These are phyloP conservation scores for Gnetum montanum DNA, from an alignment of 75 land plant species.

Conservation along the genomic window DNA sequence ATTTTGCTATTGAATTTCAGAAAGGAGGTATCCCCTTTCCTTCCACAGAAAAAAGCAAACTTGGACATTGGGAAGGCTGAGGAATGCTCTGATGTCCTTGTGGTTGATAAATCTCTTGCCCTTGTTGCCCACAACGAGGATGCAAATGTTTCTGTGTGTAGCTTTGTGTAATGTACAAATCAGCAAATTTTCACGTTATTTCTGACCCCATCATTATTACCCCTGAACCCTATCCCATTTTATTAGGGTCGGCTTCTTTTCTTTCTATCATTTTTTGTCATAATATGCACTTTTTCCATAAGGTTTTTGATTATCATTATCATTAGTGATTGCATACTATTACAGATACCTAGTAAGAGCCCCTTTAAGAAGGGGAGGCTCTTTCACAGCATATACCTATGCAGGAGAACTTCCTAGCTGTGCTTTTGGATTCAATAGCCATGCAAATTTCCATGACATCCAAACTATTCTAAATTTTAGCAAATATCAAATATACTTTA, in stretches of 20 bases:
- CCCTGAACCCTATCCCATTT: background rate
- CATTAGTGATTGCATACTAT: no score
- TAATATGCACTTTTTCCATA: no score
- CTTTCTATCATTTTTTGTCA: background rate
- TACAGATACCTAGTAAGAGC: conserved; percentile 68
- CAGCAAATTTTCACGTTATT: no score
- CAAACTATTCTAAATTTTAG: no score
- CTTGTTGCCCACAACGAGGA: conserved; percentile 92
- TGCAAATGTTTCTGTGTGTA: conserved; percentile 65
- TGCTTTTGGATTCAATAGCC: conserved; percentile 87
- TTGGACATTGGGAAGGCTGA: conserved; percentile 17
- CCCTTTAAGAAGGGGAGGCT: conserved; percentile 37
- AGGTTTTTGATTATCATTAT: background rate
- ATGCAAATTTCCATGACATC: no score
- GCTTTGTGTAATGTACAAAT: conserved; percentile 56
- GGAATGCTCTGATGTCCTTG: conserved; percentile 79
- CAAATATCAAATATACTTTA: no score
- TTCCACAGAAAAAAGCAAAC: conserved; percentile 18
- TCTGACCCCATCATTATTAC: background rate
- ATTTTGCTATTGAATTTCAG: conserved; percentile 73
- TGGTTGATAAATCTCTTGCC: conserved; percentile 50
- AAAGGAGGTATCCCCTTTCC: conserved; percentile 77
- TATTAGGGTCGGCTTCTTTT: background rate
- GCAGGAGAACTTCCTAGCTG: conserved; percentile 98
- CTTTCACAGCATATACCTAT: conserved; percentile 85